Evolutionary conservation across 495 filamentous ascomycete species (phyloP), one percentile per base, ranked within the genome.

Genomic region (Lepraria neglecta): DNA sequence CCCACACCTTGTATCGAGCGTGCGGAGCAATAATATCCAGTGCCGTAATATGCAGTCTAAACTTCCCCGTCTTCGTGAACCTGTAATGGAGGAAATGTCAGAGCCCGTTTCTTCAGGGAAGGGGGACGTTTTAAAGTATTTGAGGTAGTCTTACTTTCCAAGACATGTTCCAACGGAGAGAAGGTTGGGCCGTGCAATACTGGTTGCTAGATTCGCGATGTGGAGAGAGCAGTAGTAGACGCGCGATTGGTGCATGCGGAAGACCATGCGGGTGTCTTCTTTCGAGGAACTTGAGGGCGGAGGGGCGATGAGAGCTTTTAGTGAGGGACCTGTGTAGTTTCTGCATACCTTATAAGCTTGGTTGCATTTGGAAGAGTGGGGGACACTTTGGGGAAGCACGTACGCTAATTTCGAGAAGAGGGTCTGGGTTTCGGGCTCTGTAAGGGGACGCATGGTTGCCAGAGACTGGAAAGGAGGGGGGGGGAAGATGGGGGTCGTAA

Each of bases 31-130:
- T 84, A 57, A 96, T 82, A 64, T 90, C 86, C 57, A 97, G 80
- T 4, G 89, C 87, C 1, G 89, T 92, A 69, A 94, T 85, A 71
- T 91, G 88, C 47, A 94, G 74, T 31, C 89, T 76, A 72, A 95
- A 96, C 71, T 96, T 96, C 30, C 89, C 87, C 5, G 88, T 87
- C 81, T 97, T 96, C 51, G 90, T 95, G 76, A 96, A 90, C 72
- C 92, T 60, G 38, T 12, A 31, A 19, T 19, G 14, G 28, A n/a
- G 3, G 4, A 10, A 38, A 38, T 12, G 35, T 38, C 35, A 38
- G 35, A 31, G 4, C 12, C n/a, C 27, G 0, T 7, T 2, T 0
- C 21, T n/a, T 6, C 7, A 24, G 14, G 9, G 7, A 27, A 47
- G 17, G 21, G 15, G 45, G n/a, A 24, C 24, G 24, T 5, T 9